Evolutionary conservation across 2,329 filamentous ascomycete genomes (phyloP).

Genomic region (Aspergillus awamori): DNA sequence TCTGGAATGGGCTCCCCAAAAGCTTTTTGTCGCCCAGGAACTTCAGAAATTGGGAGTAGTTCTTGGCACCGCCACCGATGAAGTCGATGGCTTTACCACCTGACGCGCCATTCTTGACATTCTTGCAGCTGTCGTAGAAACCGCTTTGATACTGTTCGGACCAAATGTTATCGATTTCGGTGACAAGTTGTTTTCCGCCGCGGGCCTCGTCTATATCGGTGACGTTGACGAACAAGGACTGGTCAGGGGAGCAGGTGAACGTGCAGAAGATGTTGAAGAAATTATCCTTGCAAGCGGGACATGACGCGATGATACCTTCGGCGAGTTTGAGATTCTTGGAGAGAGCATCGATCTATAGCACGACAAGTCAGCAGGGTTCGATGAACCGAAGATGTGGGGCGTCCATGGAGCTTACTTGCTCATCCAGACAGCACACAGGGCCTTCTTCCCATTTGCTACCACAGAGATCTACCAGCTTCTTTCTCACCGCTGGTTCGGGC

Average conservation of each 20-base stretch:
- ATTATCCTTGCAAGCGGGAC: conserved; percentile 95
- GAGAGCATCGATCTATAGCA: conserved; percentile 70
- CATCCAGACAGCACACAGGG: conserved; percentile 79
- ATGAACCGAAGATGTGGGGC: not conserved
- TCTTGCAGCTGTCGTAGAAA: conserved; percentile 97
- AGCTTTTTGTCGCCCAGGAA: conserved; percentile 93
- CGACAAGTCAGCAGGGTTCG: not conserved
- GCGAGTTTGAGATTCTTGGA: conserved; percentile 84
- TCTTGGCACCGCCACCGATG: conserved; percentile 91
- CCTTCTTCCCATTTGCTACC: conserved; percentile 83
- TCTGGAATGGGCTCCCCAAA: conserved; percentile 91
- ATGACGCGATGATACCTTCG: conserved; percentile 85
- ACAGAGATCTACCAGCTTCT: conserved; percentile 81
- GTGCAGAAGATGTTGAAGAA: conserved; percentile 99
- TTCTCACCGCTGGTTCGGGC: conserved; percentile 70
- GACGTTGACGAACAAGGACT: conserved; percentile 93
- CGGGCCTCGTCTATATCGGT: conserved; percentile 67
- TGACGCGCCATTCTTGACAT: conserved; percentile 95
- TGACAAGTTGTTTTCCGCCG: conserved; percentile 67
- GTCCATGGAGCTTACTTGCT: conserved; percentile 61
- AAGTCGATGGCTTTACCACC: conserved; percentile 94
- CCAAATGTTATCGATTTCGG: conserved; percentile 86
- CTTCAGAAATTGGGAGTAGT: conserved; percentile 82
- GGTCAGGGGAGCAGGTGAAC: conserved; percentile 96
- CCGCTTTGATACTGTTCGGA: conserved; percentile 80